Evolutionary conservation across 345 rosid species (phyloP).

Genomic region (Pseudoturritis turrita): DNA sequence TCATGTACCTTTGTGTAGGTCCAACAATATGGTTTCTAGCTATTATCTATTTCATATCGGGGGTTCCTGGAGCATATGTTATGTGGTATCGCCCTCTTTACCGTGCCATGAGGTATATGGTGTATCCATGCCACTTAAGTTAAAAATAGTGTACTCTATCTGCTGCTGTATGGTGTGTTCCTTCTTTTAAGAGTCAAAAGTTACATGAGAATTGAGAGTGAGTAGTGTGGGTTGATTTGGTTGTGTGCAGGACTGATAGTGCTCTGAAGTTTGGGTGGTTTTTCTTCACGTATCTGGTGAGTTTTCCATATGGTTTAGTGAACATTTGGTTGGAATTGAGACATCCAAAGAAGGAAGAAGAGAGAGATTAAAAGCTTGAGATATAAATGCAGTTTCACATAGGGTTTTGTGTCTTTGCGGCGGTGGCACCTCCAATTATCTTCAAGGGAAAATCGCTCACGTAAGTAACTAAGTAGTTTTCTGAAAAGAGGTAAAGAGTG

Average conservation of each 20-base stretch:
- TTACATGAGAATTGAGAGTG: not conserved
- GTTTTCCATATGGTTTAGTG: slow-evolving; percentile 13
- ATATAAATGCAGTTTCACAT: slow-evolving; percentile 64
- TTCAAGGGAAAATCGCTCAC: slow-evolving; percentile 93
- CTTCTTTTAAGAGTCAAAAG: not conserved
- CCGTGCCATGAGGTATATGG: slow-evolving; percentile 81
- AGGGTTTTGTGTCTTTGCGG: slow-evolving; percentile 78
- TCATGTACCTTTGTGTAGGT: slow-evolving; percentile 41
- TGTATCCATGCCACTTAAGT: not conserved
- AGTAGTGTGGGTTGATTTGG: slow-evolving; percentile 18
- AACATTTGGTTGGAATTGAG: not conserved
- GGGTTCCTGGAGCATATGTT: slow-evolving; percentile 87
- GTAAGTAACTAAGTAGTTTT: slow-evolving; percentile 45
- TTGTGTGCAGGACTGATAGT: slow-evolving; percentile 81
- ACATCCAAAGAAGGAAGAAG: slow-evolving; percentile 2
- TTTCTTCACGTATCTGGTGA: slow-evolving; percentile 72
- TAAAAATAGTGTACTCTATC: not conserved
- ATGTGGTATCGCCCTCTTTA: slow-evolving; percentile 94
- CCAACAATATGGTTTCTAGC: slow-evolving; percentile 95
- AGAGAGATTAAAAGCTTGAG: slow-evolving; percentile 12
- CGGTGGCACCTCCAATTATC: slow-evolving; percentile 84
- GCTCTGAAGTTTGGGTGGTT: slow-evolving; percentile 96
- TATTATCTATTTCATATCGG: slow-evolving; percentile 79
- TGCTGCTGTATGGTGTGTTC: not conserved
- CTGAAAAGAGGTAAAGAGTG: not conserved